These are phyloP conservation scores for Dittrichia graveolens DNA, from an alignment of 129 eudicot genomes.

Conservation along the genomic window DNA sequence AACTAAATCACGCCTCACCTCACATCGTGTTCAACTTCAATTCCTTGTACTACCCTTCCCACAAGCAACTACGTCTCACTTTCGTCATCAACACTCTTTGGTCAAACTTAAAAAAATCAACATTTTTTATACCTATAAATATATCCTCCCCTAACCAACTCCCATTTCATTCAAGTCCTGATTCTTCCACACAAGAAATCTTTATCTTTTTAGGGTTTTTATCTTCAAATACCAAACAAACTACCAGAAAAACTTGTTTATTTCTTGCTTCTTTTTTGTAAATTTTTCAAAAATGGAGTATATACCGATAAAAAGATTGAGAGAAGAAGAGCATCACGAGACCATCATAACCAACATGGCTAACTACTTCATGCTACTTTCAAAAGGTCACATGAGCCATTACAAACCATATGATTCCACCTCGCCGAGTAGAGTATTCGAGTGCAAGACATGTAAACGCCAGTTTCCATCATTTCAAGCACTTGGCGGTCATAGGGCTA, in stretches of 20 bases:
- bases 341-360: constrained; percentile 59
- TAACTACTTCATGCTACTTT: constrained; percentile 61
- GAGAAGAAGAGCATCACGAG: constrained; percentile 42
- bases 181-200: neutral
- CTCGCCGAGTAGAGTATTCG: constrained; percentile 54
- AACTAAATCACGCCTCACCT: constrained; percentile 11
- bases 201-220: neutral
- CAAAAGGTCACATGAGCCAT: constrained; percentile 29
- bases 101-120: constrained; percentile 50
- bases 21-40: constrained; percentile 25
- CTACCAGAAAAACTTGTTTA: too few species aligned
- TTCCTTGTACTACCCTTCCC: constrained; percentile 33
- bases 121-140: constrained; percentile 22
- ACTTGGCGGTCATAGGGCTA: constrained; percentile 91
- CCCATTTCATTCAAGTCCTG: constrained; percentile 6
- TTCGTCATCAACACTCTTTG: constrained; percentile 36
- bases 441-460: constrained; percentile 83
- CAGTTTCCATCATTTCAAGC: constrained; percentile 92
- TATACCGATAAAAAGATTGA: constrained; percentile 53
- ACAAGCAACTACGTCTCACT: constrained; percentile 43
- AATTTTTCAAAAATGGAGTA: constrained; percentile 25
- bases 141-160: constrained; percentile 23
- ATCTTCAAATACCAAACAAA: too few species aligned
- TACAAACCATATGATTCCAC: constrained; percentile 3
- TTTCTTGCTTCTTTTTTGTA: too few species aligned